phyloP scores from a whole-genome alignment of 345 rosid genomes.

The Capsella bursapastoris region DNA sequence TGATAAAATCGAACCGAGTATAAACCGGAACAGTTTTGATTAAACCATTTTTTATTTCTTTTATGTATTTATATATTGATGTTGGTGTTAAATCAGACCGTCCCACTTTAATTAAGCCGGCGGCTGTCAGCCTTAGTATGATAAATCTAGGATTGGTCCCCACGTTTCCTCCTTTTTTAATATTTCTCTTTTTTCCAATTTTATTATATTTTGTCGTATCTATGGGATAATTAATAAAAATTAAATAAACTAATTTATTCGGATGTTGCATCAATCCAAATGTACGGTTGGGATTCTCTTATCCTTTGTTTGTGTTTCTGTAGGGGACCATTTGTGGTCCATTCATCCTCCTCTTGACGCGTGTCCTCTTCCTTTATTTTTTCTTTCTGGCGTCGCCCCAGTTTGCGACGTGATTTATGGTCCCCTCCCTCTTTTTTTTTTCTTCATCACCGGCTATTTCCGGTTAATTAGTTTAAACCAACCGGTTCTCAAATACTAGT shows the following conservation, averaged over 20 bases:
- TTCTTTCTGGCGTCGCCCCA: slow-evolving; percentile 47
- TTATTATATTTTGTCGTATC: slow-evolving; percentile 31
- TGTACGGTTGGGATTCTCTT: slow-evolving; percentile 53
- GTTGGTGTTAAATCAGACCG: slow-evolving; percentile 42
- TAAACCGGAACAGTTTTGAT: too few species aligned
- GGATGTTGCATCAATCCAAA: slow-evolving; percentile 50
- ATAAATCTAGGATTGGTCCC: slow-evolving; percentile 59
- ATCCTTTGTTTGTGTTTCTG: not conserved
- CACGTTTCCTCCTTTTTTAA: slow-evolving; percentile 31
- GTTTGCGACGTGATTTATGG: slow-evolving; percentile 57
- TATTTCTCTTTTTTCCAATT: not conserved
- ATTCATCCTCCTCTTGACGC: slow-evolving; percentile 41
- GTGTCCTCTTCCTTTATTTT: slow-evolving; percentile 44
- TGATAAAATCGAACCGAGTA: too few species aligned
- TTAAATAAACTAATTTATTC: not conserved
- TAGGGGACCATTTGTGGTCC: slow-evolving; percentile 71
- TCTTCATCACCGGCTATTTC: slow-evolving; percentile 29
- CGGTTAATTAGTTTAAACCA: slow-evolving; percentile 24
- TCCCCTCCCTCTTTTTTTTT: slow-evolving; percentile 42
- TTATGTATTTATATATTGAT: too few species aligned
- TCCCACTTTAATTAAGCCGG: slow-evolving; percentile 66
- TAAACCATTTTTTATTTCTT: too few species aligned
- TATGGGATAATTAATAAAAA: not conserved
- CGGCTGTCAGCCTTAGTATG: slow-evolving; percentile 79
- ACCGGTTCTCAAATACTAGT: not conserved